Conservation (phyloP, 169 alveolate species). For the Haemoproteus tartakovskyi region DNA sequence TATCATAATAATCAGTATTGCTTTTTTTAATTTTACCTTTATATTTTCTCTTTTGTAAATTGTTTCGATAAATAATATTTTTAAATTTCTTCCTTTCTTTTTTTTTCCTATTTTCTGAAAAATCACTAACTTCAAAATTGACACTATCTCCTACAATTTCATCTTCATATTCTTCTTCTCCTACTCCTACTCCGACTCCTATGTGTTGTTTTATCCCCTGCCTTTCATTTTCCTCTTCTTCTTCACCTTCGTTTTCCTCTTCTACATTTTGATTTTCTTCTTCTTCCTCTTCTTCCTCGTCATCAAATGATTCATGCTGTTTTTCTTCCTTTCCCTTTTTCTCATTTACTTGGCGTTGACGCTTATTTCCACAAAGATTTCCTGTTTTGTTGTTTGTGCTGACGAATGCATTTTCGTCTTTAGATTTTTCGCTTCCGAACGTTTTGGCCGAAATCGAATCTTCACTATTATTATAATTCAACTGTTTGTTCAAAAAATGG, state of each 20-base stretch:
- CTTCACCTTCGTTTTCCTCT: constrained; percentile 2
- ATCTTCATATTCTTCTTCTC: neutral
- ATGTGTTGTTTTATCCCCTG: neutral
- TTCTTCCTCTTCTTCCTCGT: neutral
- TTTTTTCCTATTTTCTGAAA: constrained; percentile 4
- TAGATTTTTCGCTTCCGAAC: too few species aligned
- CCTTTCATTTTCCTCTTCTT: neutral
- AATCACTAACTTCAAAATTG: constrained; percentile 6
- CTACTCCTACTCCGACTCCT: neutral
- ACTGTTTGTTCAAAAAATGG: too few species aligned
- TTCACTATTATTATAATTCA: too few species aligned
- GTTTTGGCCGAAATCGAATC: too few species aligned
- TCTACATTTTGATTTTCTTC: neutral
- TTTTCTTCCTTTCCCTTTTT: neutral
- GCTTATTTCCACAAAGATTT: too few species aligned
- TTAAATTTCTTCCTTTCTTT: constrained; percentile 1
- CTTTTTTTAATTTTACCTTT: constrained; percentile 39
- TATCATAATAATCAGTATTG: constrained; percentile 58
- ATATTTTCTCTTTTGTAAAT: constrained; percentile 15
- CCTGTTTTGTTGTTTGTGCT: too few species aligned
- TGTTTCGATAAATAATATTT: constrained; percentile 12
- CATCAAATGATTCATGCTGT: neutral
- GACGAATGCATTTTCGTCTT: too few species aligned
- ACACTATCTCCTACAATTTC: neutral
- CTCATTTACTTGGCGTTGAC: neutral